These are phyloP conservation scores for Macrocystidia cucumis DNA, from an alignment of 1,284 basidiomycete species.

Conservation along the genomic window DNA sequence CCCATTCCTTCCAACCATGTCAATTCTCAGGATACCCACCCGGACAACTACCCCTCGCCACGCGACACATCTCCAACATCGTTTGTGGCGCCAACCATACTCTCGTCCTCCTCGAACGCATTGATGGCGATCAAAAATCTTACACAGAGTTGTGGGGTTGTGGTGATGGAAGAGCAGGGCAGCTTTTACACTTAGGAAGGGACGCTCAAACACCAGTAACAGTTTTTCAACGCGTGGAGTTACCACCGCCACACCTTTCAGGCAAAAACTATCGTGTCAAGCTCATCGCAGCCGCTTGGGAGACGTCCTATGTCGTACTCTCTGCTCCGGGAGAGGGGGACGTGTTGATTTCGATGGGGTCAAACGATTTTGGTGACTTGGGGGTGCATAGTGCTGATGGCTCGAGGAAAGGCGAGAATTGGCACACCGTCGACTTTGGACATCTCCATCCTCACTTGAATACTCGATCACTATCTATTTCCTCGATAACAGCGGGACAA, in stretches of 20 bases:
- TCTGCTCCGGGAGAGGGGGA: conserved; percentile 36
- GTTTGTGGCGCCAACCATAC: conserved; percentile 64
- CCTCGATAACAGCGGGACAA: conserved; percentile 54
- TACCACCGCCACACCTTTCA: conserved; percentile 24
- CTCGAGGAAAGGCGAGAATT: conserved; percentile 13
- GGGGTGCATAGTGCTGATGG: conserved; percentile 35
- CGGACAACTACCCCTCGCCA: conserved; percentile 17
- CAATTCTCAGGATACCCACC: conserved; percentile 26
- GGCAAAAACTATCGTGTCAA: conserved; percentile 29
- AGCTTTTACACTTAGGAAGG: too few species aligned
- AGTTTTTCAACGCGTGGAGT: conserved; percentile 40
- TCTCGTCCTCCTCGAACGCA: conserved; percentile 37
- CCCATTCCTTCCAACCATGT: conserved; percentile 44
- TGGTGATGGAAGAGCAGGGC: conserved; percentile 55
- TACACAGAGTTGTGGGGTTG: conserved; percentile 53
- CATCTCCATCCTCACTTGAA: conserved; percentile 27
- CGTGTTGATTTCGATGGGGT: conserved; percentile 71
- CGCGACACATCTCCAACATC: conserved; percentile 32
- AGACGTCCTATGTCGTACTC: conserved; percentile 70
- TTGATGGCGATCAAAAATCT: conserved; percentile 8
- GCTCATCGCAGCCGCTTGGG: conserved; percentile 66
- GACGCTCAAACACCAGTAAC: conserved; percentile 38
- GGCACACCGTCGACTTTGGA: conserved; percentile 37
- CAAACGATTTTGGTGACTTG: conserved; percentile 78
- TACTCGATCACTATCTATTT: conserved; percentile 20